Evolutionary conservation across 345 rosid genomes (phyloP).

Genomic region (Acer negundo): DNA sequence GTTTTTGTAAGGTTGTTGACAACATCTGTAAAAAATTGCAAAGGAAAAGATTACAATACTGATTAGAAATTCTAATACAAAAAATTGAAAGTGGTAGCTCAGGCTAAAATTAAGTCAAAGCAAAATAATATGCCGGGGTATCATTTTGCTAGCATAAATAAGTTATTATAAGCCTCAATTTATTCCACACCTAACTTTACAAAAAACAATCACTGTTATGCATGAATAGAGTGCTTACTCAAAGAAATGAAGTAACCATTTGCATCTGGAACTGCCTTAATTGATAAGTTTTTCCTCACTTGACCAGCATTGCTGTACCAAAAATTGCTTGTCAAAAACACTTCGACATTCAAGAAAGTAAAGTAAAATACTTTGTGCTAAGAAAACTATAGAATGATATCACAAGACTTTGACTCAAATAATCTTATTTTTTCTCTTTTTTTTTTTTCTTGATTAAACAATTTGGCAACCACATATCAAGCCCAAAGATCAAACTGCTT

Average conservation of each 20-base stretch:
- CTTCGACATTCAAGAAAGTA: neutral
- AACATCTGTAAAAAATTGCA: constrained; percentile 55
- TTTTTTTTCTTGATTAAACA: neutral
- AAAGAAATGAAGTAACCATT: constrained; percentile 73
- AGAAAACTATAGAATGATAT: neutral
- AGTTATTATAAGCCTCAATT: neutral
- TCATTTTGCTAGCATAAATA: neutral
- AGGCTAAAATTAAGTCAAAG: neutral
- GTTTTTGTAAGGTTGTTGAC: constrained; percentile 63
- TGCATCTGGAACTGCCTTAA: constrained; percentile 64
- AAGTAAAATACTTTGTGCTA: neutral
- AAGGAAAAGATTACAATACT: neutral
- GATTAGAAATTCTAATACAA: neutral
- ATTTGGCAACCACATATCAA: neutral
- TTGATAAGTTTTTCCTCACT: constrained; percentile 81
- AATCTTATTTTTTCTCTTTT: neutral
- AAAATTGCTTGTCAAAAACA: constrained; percentile 21
- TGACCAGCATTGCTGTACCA: constrained; percentile 86
- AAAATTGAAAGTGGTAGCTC: neutral
- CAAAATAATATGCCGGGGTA: neutral
- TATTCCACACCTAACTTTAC: neutral
- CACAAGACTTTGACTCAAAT: neutral
- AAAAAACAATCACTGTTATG: neutral
- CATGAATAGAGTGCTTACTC: constrained; percentile 51
- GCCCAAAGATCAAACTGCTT: neutral